A percentile compares a stretch with the other conserved stretches of the same genome.
phyloP scores from a whole-genome alignment of 352 stramenopile genomes.

The Globisporangium echinulatum region DNA sequence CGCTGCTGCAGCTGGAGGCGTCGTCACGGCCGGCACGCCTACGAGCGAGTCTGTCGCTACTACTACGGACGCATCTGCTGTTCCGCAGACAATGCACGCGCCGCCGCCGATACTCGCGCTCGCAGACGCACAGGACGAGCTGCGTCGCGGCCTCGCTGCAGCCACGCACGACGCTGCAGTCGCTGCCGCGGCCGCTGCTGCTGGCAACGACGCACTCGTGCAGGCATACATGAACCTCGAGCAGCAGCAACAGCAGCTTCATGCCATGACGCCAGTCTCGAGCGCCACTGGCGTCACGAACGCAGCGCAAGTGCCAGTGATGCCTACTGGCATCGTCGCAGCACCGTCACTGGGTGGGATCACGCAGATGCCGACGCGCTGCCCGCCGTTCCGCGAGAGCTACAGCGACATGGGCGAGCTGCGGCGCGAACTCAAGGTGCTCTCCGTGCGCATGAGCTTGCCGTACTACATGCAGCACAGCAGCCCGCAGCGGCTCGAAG shows the following conservation, averaged over 20 bases:
- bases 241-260: neutral
- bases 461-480: constrained; percentile 83
- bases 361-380: constrained; percentile 13
- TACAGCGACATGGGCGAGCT: constrained; percentile 74
- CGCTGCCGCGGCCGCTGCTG: constrained; percentile 5
- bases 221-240: constrained; percentile 16
- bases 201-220: constrained; percentile 11
- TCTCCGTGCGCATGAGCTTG: constrained; percentile 61
- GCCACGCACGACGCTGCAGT: constrained; percentile 4
- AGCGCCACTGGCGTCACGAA: no score
- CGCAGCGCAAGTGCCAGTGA: neutral
- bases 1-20: neutral
- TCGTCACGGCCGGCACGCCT: neutral
- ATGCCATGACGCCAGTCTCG: neutral
- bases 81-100: neutral
- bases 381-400: constrained; percentile 61
- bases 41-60: neutral
- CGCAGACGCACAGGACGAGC: constrained; percentile 1
- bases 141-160: constrained; percentile 3
- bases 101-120: neutral
- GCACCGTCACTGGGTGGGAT: neutral
- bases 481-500: constrained; percentile 71
- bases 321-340: no score
- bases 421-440: constrained; percentile 62
- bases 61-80: neutral